Base-by-base conservation (phyloP, 371 early-diverging fungal species). In the Coemansia sp. region DNA sequence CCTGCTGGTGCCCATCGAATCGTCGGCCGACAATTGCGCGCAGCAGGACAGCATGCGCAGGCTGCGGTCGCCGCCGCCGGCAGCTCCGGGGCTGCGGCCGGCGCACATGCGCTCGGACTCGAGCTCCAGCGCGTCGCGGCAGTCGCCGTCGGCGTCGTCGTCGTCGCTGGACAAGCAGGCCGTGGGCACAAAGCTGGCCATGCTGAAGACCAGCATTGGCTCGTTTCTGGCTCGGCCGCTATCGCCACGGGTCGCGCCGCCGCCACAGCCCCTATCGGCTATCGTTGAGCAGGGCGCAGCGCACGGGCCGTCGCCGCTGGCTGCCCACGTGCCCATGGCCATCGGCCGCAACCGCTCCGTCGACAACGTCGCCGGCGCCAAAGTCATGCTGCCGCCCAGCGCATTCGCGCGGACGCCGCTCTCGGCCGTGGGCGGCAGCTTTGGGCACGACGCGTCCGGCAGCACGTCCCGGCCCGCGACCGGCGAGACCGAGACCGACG, bases 131-230 rank as follows among this genome's bases (percentile, higher is more conserved):
- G 44, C 39, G 29, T 53, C 61, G 2, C 36, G 38, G 24, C 38
- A 16, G 39, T 54, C 54, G 37, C 37, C 54, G 29, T 37, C 37
- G 32, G 29, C 11, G 36, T 54, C 54, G 10, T 24, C 14, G 29
- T 7, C 29, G 38, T 47, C 49, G 12, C 40, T 58, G 9, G 59
- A 49, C 18, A 47, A 32, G 39, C 43, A 16, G 1, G 57, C 55
- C 1, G 36, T 38, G n/a, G 53, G 43, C 33, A 40, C 39, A 6
- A 64, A 64, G 32, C 53, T 69, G 3, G 55, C 51, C 0, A 50
- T 64, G 43, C 40, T 72, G n/a, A 72, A 72, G 47, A 48, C 51
- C n/a, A 55, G 69, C n/a, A 37, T 72, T 11, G 71, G 71, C 1
- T 72, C 70, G 18, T 43, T 72, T 7, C 49, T 72, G n/a, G 50